Evolutionary conservation across 148 eudicot species (phyloP), one percentile per base, ranked within the genome.

Genomic region (Spergularia marina): DNA sequence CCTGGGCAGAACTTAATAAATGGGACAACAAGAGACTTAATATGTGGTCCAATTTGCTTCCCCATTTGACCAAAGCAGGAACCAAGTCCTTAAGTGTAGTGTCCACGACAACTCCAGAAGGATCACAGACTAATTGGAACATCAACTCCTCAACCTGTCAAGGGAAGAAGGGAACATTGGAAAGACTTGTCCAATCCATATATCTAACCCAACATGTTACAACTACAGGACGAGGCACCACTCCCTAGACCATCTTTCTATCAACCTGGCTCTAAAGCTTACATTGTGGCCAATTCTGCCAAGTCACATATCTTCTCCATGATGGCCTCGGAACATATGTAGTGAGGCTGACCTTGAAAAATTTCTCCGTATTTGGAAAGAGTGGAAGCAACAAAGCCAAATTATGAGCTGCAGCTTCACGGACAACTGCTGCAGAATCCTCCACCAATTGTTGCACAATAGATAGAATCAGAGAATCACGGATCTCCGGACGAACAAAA

Each of bases 291-390:
- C 71, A 89, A 90, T 87, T 82, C 97, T 87, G 97, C 85, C 91
- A 92, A 90, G 96, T 89, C 94, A 91, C 90, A 91, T 75, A 85
- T 89, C 94, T 87, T 88, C 99, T 87, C 91, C 96, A 88, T 88
- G 91, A 95, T 92, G 89, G 90, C 97, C 98, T 89, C 88, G 93
- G 90, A 88, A 90, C 97, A 88, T 89, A 89, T 91, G 83, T 93
- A 95, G 88, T 90, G 98, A 95, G 93, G 97, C 99, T 95, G 99
- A 95, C 97, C 99, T 92, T 95, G 97, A 90, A 90, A 95, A 90
- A 92, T 92, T 95, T 95, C 84, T 92, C 99, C 76, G 81, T 82
- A 81, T 87, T 84, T 81, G 99, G 99, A 74, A 95, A 95, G 89
- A 88, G 96, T 68, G 94, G 96, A 81, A 95, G 96, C 89, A 95